Evolutionary conservation across 2,329 filamentous ascomycete genomes (phyloP).

Genomic region (Colletotrichum acutatum): DNA sequence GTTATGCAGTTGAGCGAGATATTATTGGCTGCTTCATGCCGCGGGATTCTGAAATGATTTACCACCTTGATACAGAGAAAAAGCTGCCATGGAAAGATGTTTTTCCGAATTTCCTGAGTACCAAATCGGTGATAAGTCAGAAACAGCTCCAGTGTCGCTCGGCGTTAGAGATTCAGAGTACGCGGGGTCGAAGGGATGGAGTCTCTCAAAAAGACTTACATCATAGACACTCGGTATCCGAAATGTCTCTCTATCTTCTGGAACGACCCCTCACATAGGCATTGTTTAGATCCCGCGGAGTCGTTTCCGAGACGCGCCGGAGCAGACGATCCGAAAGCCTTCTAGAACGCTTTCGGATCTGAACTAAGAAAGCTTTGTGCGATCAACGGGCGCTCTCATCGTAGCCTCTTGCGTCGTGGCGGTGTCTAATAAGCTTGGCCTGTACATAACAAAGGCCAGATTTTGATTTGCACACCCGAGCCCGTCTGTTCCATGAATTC

Average conservation of each 20-base stretch:
- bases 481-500: neutral
- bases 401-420: neutral
- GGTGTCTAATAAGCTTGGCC: neutral
- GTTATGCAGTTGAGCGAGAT: neutral
- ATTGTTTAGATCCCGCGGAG: neutral
- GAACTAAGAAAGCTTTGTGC: neutral
- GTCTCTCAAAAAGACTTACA: neutral
- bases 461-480: neutral
- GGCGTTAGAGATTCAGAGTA: neutral
- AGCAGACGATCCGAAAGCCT: neutral
- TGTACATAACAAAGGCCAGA: neutral
- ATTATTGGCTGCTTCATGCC: too few species aligned
- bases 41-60: neutral
- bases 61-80: neutral
- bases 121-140: neutral
- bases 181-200: neutral
- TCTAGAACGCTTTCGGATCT: conserved; percentile 20
- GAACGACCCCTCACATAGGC: neutral
- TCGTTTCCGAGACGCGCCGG: neutral
- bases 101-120: neutral
- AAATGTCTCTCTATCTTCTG: neutral
- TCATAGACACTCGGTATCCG: neutral
- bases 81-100: neutral
- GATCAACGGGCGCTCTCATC: neutral
- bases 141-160: neutral